Conservation (phyloP, 768 basidiomycete genomes). For the Saitozyma podzolica region DNA sequence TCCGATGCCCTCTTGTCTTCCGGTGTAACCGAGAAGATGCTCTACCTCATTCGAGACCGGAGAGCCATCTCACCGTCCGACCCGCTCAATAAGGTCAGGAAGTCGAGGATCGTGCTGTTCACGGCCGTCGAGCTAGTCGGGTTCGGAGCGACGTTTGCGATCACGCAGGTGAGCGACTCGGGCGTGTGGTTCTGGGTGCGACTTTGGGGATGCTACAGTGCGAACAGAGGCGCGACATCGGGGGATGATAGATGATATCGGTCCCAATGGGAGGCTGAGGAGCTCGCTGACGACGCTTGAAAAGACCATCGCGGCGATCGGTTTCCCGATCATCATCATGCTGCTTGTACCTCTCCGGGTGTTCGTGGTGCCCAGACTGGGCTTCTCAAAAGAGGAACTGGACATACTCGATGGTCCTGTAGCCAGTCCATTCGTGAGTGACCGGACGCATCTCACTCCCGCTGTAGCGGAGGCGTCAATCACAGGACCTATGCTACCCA, state of each 20-base stretch:
- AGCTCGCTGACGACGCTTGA: neutral
- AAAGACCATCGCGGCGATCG: conserved; percentile 70
- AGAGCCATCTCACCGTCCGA: conserved; percentile 63
- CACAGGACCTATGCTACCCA: neutral
- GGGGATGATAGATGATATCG: no score
- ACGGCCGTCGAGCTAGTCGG: conserved; percentile 72
- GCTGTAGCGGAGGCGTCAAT: neutral
- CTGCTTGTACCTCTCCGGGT: conserved; percentile 75
- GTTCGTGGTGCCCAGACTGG: conserved; percentile 67
- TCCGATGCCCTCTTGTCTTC: conserved; percentile 74
- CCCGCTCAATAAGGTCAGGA: conserved; percentile 74
- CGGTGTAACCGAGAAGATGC: conserved; percentile 76
- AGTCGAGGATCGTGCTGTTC: conserved; percentile 71
- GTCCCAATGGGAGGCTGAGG: neutral
- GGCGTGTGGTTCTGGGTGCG: conserved; percentile 10
- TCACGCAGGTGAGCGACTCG: conserved; percentile 72
- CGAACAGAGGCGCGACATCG: no score
- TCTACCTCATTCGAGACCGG: conserved; percentile 75
- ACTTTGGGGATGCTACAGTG: neutral
- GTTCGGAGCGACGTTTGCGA: conserved; percentile 84
- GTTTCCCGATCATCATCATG: conserved; percentile 85
- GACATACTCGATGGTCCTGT: conserved; percentile 84
- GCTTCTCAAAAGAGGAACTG: conserved; percentile 74
- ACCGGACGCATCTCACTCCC: neutral
- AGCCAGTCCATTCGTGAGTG: conserved; percentile 57